Evolutionary conservation across 2,329 filamentous ascomycete genomes (phyloP), one percentile per base, ranked within the genome.

Genomic region (Pyrenophora seminiperda): DNA sequence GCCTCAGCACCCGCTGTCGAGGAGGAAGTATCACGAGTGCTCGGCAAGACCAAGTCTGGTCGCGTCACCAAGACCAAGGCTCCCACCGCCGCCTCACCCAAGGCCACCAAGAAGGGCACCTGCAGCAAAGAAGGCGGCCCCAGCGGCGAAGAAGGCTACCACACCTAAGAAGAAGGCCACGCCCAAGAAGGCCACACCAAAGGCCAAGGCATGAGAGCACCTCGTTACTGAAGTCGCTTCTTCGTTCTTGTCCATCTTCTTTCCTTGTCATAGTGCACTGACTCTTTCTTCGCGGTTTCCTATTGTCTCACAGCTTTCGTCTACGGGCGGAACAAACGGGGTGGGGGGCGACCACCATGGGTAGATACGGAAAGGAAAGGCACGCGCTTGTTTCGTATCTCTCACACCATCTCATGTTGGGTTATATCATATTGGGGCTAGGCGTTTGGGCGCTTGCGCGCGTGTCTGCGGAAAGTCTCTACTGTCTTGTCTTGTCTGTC

Each of bases 41-140:
- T 91, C 43, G 83, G 82, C 73, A 92, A 90, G 84, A 92, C 90
- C 74, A 94, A 94, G 84, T 87, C 89, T 45, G 90, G 91, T 40
- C 88, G 91, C 62, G 88, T 95, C 65, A 84, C 87, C 65, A 95
- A 94, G 84, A 79, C 81, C 18, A 77, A 80, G 30, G 76, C 79
- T 49, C 79, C 70, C 53, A 61, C 59, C 53, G 61, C 61, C n/a
- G 55, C 24, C 24, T 27, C 56, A 38, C 41, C 63, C 33, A 62
- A 56, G 34, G 17, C 33, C 2, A 42, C 53, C 2, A 61, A 56
- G 50, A 78, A 78, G 70, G 70, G 71, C 70, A 15, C 67, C 73
- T 4, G 71, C 50, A 57, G 72, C 62, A 55, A 72, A 71, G 65
- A 70, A 68, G 61, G 70, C 75, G 13, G 58, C 63, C 18, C 52